phyloP scores from a whole-genome alignment of 345 rosid species.

The Salix arbutifolia region DNA sequence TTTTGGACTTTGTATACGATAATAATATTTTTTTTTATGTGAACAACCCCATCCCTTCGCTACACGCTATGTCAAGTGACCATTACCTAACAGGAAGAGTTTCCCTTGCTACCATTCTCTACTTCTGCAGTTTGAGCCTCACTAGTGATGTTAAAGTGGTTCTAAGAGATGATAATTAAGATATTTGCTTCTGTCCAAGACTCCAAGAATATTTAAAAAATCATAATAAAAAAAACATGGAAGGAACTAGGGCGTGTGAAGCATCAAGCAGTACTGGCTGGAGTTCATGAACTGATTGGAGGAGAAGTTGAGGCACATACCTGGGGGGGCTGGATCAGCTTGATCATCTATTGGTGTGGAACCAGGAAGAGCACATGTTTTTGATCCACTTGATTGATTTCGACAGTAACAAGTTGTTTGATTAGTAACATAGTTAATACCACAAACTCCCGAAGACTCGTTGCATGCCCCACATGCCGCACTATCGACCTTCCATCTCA shows the following conservation, averaged over 20 bases:
- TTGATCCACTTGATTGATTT: not conserved
- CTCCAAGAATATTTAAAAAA: not conserved
- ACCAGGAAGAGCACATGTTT: not conserved
- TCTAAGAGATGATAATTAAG: too few species aligned
- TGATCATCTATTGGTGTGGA: not conserved
- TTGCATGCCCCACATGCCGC: not conserved
- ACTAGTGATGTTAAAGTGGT: not conserved
- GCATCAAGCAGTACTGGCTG: not conserved
- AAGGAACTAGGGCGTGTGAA: not conserved
- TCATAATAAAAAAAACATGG: too few species aligned
- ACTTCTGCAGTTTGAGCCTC: not conserved
- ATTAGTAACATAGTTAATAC: not conserved
- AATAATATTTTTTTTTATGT: too few species aligned
- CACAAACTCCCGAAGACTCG: slow-evolving; percentile 14
- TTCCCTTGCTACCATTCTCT: not conserved
- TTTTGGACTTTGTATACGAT: too few species aligned
- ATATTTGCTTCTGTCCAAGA: too few species aligned
- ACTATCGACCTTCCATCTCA: slow-evolving; percentile 9
- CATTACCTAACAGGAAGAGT: not conserved
- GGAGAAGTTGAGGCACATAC: not conserved
- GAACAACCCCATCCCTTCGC: too few species aligned
- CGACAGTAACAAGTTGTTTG: slow-evolving; percentile 11
- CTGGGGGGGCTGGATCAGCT: not conserved
- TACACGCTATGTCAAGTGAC: not conserved
- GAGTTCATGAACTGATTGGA: not conserved